Percentiles rank a stretch among this genome's conserved stretches.
Conservation (phyloP, 2,329 filamentous ascomycete species). For the Blastomyces percursus region DNA sequence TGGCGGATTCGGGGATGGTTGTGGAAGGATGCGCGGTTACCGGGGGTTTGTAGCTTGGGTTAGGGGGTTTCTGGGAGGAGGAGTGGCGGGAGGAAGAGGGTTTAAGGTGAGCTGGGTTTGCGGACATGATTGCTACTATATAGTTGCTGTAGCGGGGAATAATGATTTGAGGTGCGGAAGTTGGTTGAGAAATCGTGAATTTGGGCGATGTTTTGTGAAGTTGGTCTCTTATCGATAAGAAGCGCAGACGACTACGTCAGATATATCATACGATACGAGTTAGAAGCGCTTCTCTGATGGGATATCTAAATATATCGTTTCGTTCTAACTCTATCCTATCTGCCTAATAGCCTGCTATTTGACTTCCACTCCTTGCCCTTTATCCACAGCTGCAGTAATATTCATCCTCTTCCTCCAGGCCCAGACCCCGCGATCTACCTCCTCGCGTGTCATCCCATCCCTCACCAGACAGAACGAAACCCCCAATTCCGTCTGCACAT, state of each 20-base stretch:
- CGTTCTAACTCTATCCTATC: conserved; percentile 6
- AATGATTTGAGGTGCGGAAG: not conserved
- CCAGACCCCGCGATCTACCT: conserved; percentile 67
- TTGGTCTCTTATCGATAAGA: not conserved
- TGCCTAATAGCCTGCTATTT: conserved; percentile 7
- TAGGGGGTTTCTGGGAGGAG: conserved; percentile 13
- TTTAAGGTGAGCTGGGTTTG: conserved; percentile 17
- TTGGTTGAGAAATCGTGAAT: not conserved
- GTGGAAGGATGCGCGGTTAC: conserved; percentile 28
- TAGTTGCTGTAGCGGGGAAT: conserved; percentile 12
- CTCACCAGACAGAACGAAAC: conserved; percentile 74
- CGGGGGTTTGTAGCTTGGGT: conserved; percentile 23
- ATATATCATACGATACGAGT: no score
- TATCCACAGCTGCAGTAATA: conserved; percentile 23
- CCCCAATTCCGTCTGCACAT: conserved; percentile 62
- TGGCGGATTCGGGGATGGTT: conserved; percentile 30
- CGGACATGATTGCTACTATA: conserved; percentile 17
- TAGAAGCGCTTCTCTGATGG: no score
- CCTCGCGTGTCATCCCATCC: conserved; percentile 64
- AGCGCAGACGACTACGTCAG: not conserved
- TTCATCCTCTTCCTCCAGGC: conserved; percentile 69
- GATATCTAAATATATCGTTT: conserved; percentile 8
- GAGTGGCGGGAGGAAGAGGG: conserved; percentile 18
- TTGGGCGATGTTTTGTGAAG: no score
- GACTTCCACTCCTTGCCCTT: conserved; percentile 10